Evolutionary conservation across 805 yeast species (phyloP).

Genomic region (Metschnikowia rubicola): DNA sequence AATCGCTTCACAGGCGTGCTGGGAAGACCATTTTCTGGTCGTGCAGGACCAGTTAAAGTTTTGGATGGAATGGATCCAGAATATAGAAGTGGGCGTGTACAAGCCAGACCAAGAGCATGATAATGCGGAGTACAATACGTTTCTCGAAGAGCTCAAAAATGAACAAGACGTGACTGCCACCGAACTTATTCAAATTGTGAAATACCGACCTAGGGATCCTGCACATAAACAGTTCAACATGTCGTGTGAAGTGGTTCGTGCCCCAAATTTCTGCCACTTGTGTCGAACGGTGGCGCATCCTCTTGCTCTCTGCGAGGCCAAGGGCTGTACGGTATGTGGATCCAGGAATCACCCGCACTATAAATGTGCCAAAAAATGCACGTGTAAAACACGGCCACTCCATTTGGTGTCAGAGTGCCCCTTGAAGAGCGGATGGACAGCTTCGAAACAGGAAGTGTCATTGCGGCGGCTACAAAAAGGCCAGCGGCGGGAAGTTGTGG

Average conservation of each 20-base stretch:
- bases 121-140: background rate
- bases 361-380: constrained; percentile 1
- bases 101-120: background rate
- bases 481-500: background rate
- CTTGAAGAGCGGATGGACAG: background rate
- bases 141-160: background rate
- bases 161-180: background rate
- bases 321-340: constrained; percentile 1
- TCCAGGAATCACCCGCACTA: constrained; percentile 2
- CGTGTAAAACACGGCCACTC: constrained; percentile 3
- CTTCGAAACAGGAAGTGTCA: background rate
- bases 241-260: constrained; percentile 1
- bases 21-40: background rate
- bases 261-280: constrained; percentile 1
- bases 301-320: background rate
- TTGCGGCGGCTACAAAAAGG: background rate
- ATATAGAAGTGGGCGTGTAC: background rate
- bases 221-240: background rate
- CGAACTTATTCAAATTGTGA: background rate
- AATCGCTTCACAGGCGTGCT: background rate
- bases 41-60: background rate
- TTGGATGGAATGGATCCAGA: constrained; percentile 1
- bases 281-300: constrained; percentile 3
- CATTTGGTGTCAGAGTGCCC: constrained; percentile 1
- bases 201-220: background rate